Evolutionary conservation across 2,329 filamentous ascomycete genomes (phyloP).

Genomic region (Penicillium sp.): DNA sequence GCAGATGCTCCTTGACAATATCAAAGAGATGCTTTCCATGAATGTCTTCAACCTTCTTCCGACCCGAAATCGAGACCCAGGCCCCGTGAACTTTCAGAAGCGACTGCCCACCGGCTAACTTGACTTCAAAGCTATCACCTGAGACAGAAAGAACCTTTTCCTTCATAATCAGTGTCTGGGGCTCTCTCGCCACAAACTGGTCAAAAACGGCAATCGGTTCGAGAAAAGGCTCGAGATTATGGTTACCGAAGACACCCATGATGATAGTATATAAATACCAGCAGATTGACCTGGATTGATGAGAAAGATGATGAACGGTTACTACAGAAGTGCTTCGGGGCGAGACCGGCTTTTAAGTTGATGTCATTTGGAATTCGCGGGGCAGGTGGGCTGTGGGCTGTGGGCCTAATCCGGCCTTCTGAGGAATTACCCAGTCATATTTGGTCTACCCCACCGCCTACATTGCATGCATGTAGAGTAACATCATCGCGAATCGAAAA

Average conservation of each 20-base stretch:
- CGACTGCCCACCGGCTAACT: constrained; percentile 56
- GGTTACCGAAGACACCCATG: constrained; percentile 21
- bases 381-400: background rate
- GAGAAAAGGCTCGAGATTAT: constrained; percentile 21
- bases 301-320: background rate
- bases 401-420: background rate
- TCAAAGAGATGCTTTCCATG: constrained; percentile 28
- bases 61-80: constrained; percentile 40
- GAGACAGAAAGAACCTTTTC: constrained; percentile 65
- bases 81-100: constrained; percentile 62
- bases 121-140: constrained; percentile 68
- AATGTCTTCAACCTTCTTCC: constrained; percentile 29
- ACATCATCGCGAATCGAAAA: background rate
- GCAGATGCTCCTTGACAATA: constrained; percentile 30
- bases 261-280: background rate
- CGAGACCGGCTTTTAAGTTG: background rate
- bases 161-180: constrained; percentile 58
- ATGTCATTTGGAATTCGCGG: background rate
- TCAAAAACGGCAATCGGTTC: constrained; percentile 28
- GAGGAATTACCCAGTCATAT: background rate
- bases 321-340: background rate
- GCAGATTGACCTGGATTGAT: too few relatives aligned
- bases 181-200: constrained; percentile 21
- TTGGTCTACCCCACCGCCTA: background rate
- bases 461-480: background rate